Base-by-base conservation (phyloP, 768 basidiomycete genomes). In the Boletus edulis region DNA sequence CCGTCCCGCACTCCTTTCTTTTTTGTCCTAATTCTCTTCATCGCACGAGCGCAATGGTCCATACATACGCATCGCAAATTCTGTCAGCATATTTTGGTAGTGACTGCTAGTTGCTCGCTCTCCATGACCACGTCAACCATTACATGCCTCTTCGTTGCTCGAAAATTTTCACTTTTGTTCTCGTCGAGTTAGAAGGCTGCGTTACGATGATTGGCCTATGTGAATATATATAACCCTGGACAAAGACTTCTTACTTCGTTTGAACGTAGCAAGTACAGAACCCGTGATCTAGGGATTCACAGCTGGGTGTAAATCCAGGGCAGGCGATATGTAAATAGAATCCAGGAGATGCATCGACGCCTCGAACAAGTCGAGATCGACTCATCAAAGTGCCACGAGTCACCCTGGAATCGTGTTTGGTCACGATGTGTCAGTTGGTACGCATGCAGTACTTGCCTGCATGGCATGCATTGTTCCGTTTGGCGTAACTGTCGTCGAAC, bases 11-110 rank as follows among this genome's bases (percentile, higher is more conserved):
- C 46, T 60, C 62, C 18, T 56, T 66, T 58, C 10, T 22, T 47
- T 56, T 52, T 41, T 66, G 34, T 17, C 38, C 48, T 57, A 45
- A 55, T 61, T 42, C 15, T 51, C 43, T 52, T 45, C 48, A 37
- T 40, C 17, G 46, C 47, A 54, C 48, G 53, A 48, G 47, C 50
- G 55, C 67, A 58, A 52, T 59, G 53, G 46, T 55, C 27, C 52
- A 49, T 55, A 59, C 13, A 59, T 45, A 59, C 50, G 49, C 66
- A 66, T 64, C 44, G 29, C 55, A 54, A 52, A 56, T 48, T 52
- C 52, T 54, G 40, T 49, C 47, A 43, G 52, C 52, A 59, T 51
- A 53, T 15, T 24, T 24, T 24, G 22, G 22, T 24, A 24, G 22
- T 46, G 43, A 17, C 22, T 10, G 13, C 20, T 32, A 13, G 52